Conservation (phyloP, 176 grass and related monocot genomes). For the Oryza australiensis region DNA sequence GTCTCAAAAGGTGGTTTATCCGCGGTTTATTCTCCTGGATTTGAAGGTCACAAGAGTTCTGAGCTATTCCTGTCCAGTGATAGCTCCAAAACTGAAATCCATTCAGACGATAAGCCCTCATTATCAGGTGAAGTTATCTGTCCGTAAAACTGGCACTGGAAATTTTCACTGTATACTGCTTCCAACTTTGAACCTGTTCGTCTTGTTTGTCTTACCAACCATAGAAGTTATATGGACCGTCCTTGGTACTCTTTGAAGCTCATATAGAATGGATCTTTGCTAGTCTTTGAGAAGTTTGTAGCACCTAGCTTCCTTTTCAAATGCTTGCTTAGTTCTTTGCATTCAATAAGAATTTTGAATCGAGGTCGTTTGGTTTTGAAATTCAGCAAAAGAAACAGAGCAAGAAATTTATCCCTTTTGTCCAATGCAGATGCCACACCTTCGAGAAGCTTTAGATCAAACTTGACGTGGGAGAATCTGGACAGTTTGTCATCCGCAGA, state of each 20-base stretch:
- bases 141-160: not conserved
- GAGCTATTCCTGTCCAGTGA: constrained; percentile 25
- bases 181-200: constrained; percentile 3
- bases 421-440: constrained; percentile 42
- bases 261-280: constrained; percentile 1
- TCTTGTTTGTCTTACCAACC: constrained; percentile 20
- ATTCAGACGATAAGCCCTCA: constrained; percentile 30
- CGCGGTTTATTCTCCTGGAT: constrained; percentile 44
- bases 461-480: constrained; percentile 16
- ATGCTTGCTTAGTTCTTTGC: constrained; percentile 9
- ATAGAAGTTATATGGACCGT: constrained; percentile 19
- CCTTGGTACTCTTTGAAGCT: constrained; percentile 23
- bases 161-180: constrained; percentile 6
- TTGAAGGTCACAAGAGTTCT: constrained; percentile 22
- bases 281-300: constrained; percentile 19
- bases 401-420: constrained; percentile 31
- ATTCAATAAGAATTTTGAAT: constrained; percentile 19
- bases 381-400: not conserved
- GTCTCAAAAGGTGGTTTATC: constrained; percentile 52
- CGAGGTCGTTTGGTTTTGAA: constrained; percentile 13
- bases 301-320: constrained; percentile 29
- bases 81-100: constrained; percentile 32
- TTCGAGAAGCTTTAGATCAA: constrained; percentile 34
- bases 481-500: constrained; percentile 15
- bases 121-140: constrained; percentile 39